Base-by-base conservation (phyloP, 768 basidiomycete genomes). In the Boletus patriciae region DNA sequence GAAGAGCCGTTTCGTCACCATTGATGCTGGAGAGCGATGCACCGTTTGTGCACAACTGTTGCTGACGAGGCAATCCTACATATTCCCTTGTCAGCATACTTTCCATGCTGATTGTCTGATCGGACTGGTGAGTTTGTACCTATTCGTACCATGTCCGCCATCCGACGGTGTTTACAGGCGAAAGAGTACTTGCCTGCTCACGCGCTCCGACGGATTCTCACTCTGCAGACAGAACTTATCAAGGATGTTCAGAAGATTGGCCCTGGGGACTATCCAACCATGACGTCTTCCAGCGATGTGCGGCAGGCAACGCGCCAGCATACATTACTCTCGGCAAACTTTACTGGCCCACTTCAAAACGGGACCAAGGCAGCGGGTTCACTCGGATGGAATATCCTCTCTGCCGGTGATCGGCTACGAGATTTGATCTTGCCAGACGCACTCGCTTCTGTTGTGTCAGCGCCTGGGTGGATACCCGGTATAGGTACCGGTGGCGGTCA, bases 41-140 rank as follows among this genome's bases (percentile, higher is more conserved):
- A 87, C 90, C 12, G 80, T 80, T 29, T 98, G 97, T 73, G 81
- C 83, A 9, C 80, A 83, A 59, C 76, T 85, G 36, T 78, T 99
- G 49, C 74, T 98, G 51, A 88, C 85, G 23, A 79, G 96, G 62
- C 96, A 98, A 67, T 98, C 98, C 72, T 99, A 99, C 73, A 93
- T 96, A 46, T 99, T 99, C 75, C 97, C 97, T 43, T 98, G 97
- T 73, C 92, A 94, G 65, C 97, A 99, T 71, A 84, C 86, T 16
- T 98, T 98, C 83, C 97, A 98, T 74, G 94, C 94, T 7, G 96
- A 99, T 70, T 98, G 97, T 75, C 78, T 98, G 52, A 94, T 99
- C 70, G 85, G 88, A 27, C 78, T 97, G 82, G 97, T 98, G 66
- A 68, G 92, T 76, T 57, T 53, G 25, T 9, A 25, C 42, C 31